A percentile compares a stretch with the other conserved stretches of the same genome.
Evolutionary conservation across 805 yeast species (phyloP).

Genomic region (Wickerhamiella sorbophila): DNA sequence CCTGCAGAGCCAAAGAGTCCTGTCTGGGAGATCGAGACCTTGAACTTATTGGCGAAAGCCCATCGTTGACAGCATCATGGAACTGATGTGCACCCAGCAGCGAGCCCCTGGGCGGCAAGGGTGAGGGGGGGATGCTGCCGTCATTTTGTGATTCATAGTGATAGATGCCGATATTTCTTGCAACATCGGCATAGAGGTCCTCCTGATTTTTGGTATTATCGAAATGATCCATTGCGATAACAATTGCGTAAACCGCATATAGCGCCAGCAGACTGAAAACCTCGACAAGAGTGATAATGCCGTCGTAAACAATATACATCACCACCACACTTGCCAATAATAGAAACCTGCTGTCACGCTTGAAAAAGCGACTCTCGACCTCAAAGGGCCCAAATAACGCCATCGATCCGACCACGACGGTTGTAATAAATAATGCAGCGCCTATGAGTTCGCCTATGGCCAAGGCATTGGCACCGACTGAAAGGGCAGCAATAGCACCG

Average conservation of each 20-base stretch:
- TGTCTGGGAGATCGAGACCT: neutral
- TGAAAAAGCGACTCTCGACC: slow-evolving; percentile 33
- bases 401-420: slow-evolving; percentile 71
- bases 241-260: slow-evolving; percentile 45
- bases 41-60: neutral
- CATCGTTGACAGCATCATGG: slow-evolving; percentile 3
- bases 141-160: neutral
- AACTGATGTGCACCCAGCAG: slow-evolving; percentile 29
- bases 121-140: neutral
- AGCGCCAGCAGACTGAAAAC: slow-evolving; percentile 42
- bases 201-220: slow-evolving; percentile 11
- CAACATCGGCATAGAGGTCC: neutral
- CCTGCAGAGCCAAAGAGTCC: neutral
- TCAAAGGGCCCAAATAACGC: slow-evolving; percentile 52
- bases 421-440: slow-evolving; percentile 68
- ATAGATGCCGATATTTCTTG: slow-evolving; percentile 2
- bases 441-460: slow-evolving; percentile 90
- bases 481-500: slow-evolving; percentile 71
- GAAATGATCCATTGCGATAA: slow-evolving; percentile 33
- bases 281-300: slow-evolving; percentile 38
- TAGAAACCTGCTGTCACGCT: slow-evolving; percentile 50
- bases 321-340: slow-evolving; percentile 35
- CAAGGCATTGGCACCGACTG: slow-evolving; percentile 50
- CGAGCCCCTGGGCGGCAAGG: slow-evolving; percentile 23
- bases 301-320: slow-evolving; percentile 40